These are phyloP conservation scores for Grigorovia humatica DNA, from an alignment of 805 yeast genomes.

Conservation along the genomic window DNA sequence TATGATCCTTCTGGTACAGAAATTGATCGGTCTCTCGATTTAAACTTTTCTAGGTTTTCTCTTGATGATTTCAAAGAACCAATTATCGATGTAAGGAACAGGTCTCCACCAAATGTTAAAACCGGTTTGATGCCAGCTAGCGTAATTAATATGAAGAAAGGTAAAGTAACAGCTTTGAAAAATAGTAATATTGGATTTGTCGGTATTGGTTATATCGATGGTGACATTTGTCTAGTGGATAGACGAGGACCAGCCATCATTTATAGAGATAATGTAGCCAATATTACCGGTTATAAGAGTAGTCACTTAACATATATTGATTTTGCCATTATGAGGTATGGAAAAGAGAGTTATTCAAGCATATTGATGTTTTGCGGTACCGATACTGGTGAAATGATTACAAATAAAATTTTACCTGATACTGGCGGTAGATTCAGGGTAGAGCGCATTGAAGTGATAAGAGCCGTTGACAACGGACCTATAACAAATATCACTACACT, in stretches of 20 bases:
- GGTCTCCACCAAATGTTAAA: slow-evolving; percentile 40
- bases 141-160: slow-evolving; percentile 35
- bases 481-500: slow-evolving; percentile 50
- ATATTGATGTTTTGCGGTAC: slow-evolving; percentile 70
- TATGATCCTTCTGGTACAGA: slow-evolving; percentile 28
- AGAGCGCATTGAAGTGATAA: slow-evolving; percentile 37
- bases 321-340: slow-evolving; percentile 61
- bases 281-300: slow-evolving; percentile 18
- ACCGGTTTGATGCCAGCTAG: slow-evolving; percentile 56
- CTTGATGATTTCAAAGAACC: slow-evolving; percentile 11
- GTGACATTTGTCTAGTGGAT: slow-evolving; percentile 68
- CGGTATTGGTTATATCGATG: slow-evolving; percentile 66
- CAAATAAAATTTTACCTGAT: slow-evolving; percentile 56
- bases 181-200: slow-evolving; percentile 77
- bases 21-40: slow-evolving; percentile 9
- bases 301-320: slow-evolving; percentile 48
- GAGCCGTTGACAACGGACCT: slow-evolving; percentile 38
- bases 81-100: slow-evolving; percentile 40
- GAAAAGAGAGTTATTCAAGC: slow-evolving; percentile 61
- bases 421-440: slow-evolving; percentile 52
- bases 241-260: slow-evolving; percentile 70
- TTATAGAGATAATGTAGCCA: slow-evolving; percentile 29
- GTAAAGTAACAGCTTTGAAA: slow-evolving; percentile 48
- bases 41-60: slow-evolving; percentile 20
- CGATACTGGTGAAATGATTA: slow-evolving; percentile 55